These are phyloP conservation scores for Aureobasidium sp. DNA, from an alignment of 2,329 filamentous ascomycete genomes.

Conservation along the genomic window DNA sequence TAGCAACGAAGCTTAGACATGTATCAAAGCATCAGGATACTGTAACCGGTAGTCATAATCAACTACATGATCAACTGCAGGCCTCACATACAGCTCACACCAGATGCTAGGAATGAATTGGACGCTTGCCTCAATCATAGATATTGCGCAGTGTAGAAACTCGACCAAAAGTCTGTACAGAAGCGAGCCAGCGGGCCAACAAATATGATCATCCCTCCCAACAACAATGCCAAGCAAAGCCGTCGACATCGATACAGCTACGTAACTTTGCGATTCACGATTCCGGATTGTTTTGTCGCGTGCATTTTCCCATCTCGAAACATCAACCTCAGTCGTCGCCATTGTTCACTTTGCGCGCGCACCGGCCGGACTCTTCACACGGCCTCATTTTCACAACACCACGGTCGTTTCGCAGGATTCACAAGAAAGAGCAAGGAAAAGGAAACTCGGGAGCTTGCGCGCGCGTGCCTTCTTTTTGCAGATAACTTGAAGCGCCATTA, in stretches of 20 bases:
- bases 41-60: too few relatives aligned
- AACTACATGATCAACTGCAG: too few relatives aligned
- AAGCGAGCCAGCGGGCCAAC: background rate
- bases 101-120: too few relatives aligned
- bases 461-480: background rate
- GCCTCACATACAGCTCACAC: too few relatives aligned
- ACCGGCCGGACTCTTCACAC: background rate
- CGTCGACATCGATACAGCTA: background rate
- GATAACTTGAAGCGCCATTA: constrained; percentile 1
- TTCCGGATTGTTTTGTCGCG: constrained; percentile 6
- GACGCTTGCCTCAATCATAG: too few relatives aligned
- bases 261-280: background rate
- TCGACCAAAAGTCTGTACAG: background rate
- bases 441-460: background rate
- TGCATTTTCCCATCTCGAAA: constrained; percentile 3
- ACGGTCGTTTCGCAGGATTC: background rate
- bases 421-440: constrained; percentile 3
- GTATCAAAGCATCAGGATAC: too few relatives aligned
- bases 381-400: background rate
- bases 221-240: background rate
- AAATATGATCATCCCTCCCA: background rate
- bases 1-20: background rate
- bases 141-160: too few relatives aligned
- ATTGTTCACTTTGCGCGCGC: background rate
- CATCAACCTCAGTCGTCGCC: background rate